phyloP scores from a whole-genome alignment of 345 rosid species.

The Camelina neglecta region DNA sequence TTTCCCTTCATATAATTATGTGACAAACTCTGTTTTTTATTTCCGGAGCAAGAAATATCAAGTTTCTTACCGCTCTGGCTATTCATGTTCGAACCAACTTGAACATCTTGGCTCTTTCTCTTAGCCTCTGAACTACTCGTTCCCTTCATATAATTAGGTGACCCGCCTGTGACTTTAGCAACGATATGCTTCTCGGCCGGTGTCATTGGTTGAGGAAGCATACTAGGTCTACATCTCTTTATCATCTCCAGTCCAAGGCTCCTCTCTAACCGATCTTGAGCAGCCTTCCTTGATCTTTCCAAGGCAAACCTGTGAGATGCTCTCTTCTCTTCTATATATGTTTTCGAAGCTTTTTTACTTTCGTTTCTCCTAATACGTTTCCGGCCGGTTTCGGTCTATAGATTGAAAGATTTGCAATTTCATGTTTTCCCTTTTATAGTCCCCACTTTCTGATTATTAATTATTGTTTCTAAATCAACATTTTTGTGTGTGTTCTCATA shows the following conservation, averaged over 20 bases:
- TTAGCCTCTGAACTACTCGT: constrained; percentile 77
- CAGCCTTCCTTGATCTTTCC: constrained; percentile 49
- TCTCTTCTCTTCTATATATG: background rate
- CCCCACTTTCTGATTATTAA: background rate
- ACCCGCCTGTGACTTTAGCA: constrained; percentile 40
- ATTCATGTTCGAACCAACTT: background rate
- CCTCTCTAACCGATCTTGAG: constrained; percentile 49
- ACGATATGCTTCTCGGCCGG: constrained; percentile 6
- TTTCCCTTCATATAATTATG: constrained; percentile 86
- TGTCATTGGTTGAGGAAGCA: background rate
- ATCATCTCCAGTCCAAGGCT: constrained; percentile 62
- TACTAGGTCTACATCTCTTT: constrained; percentile 58
- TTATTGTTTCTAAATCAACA: background rate
- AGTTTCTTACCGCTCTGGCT: too few species aligned
- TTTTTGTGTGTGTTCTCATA: too few species aligned
- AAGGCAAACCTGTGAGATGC: background rate
- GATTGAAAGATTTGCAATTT: background rate
- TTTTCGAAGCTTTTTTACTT: background rate
- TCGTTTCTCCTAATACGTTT: background rate
- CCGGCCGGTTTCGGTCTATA: background rate
- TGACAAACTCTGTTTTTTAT: constrained; percentile 25
- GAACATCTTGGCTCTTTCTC: constrained; percentile 43
- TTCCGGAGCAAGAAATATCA: too few species aligned
- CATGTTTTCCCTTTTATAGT: background rate
- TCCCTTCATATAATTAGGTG: constrained; percentile 78